Base-by-base conservation (phyloP, 2,329 filamentous ascomycete species). In the Myotisia sp. region DNA sequence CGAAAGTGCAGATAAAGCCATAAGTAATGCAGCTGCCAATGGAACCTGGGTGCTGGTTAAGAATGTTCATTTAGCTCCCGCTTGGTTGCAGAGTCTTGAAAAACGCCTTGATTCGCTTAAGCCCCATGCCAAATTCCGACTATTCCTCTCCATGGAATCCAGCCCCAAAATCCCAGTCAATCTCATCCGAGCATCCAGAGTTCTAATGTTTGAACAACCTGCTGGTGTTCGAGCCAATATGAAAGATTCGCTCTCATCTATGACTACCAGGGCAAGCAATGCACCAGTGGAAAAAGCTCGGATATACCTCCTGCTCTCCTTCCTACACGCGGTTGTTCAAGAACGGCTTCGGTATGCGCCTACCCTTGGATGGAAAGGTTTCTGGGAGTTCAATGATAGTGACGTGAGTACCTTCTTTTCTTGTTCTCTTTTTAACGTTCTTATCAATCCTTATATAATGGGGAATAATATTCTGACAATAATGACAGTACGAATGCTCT, bases 371-470 rank as follows among this genome's bases (percentile, higher is more conserved):
- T 98, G 90, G 90, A 94, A 92, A 65, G 84, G 85, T 35, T 93
- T 94, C 69, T 98, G 92, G 90, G 92, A 98, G 60, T 98, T 98
- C 59, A 98, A 98, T 54, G 92, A 98, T 59, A 92, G 86, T 47
- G 90, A 98, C 60, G 83, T 92, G 73, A 80, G 82, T 76, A n/a
- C 29, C 2, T 3, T 40, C 8, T n/a, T 31, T 14, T 29, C 14
- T 20, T 10, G 40, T 17, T 2, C 16, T 13, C n/a, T 18, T 17
- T 4, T 19, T 7, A 21, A 22, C 3, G 5, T 6, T 23, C 3
- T 18, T 29, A 13, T 13, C n/a, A n/a, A n/a, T n/a, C n/a, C n/a
- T n/a, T n/a, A n/a, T n/a, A n/a, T n/a, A n/a, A n/a, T n/a, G n/a
- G n/a, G n/a, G n/a, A n/a, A n/a, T n/a, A n/a, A n/a, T n/a, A n/a